Conservation (phyloP, 768 basidiomycete species). For the Gautieria morchelliformis region DNA sequence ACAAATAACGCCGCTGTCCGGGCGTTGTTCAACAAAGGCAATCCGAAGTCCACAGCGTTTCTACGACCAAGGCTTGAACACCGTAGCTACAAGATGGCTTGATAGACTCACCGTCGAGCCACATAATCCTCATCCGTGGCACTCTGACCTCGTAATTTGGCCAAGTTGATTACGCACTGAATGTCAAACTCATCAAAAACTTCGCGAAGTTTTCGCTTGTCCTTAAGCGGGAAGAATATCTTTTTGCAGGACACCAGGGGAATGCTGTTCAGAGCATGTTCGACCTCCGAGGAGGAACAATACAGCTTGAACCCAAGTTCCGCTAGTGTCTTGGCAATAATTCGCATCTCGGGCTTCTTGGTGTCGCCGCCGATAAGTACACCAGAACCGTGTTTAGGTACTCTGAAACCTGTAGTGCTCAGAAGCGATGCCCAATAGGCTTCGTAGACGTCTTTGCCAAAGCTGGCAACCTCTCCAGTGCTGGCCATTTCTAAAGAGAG, state of each 20-base stretch:
- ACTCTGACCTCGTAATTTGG: conserved; percentile 64
- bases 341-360: conserved; percentile 75
- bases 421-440: conserved; percentile 95
- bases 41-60: conserved; percentile 93
- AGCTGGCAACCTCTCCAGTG: conserved; percentile 95
- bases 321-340: conserved; percentile 68
- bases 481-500: conserved; percentile 80
- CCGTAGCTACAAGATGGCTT: neutral
- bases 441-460: conserved; percentile 88
- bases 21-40: conserved; percentile 86
- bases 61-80: conserved; percentile 27
- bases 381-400: conserved; percentile 76
- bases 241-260: conserved; percentile 74
- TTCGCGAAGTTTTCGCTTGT: conserved; percentile 90
- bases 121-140: conserved; percentile 93
- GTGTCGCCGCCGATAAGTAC: conserved; percentile 90
- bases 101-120: conserved; percentile 61
- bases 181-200: conserved; percentile 94
- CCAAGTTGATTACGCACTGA: conserved; percentile 88
- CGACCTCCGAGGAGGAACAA: conserved; percentile 72
- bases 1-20: conserved; percentile 86
- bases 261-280: conserved; percentile 69
- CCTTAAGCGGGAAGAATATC: conserved; percentile 93
- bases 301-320: conserved; percentile 94
- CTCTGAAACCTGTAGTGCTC: conserved; percentile 91